A percentile compares a stretch with the other conserved stretches of the same genome.
Conservation (phyloP, 1,284 basidiomycete genomes). For the Leucoagaricus sp. region DNA sequence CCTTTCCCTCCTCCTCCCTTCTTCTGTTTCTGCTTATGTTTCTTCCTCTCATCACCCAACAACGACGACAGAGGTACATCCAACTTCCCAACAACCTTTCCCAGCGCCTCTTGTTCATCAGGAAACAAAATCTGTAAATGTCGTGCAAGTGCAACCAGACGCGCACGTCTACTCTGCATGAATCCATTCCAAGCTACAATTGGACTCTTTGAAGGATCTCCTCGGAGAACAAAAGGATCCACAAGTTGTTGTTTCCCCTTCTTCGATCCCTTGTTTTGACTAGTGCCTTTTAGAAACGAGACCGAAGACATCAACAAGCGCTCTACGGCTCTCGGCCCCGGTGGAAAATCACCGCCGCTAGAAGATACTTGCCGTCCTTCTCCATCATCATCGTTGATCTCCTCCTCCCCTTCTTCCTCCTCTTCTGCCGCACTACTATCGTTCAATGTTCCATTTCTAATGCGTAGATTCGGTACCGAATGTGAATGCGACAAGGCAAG, state of each 20-base stretch:
- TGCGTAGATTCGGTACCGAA: conserved; percentile 7
- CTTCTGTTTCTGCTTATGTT: conserved; percentile 22
- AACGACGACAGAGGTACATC: conserved; percentile 4
- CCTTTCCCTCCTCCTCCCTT: not conserved
- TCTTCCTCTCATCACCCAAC: not conserved
- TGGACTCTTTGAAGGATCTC: not conserved
- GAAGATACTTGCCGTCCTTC: not conserved
- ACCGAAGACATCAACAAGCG: not conserved
- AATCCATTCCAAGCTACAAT: not conserved
- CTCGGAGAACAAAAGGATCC: not conserved
- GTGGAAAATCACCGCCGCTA: not conserved
- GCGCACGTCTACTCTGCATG: conserved; percentile 39
- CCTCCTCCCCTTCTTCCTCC: no score
- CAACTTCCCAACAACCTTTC: conserved; percentile 34
- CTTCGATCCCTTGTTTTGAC: not conserved
- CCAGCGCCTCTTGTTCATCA: conserved; percentile 49
- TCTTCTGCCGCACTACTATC: not conserved
- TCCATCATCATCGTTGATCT: no score
- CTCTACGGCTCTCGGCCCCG: not conserved
- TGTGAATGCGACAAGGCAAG: conserved; percentile 4
- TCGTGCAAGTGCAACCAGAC: conserved; percentile 53
- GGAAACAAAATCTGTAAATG: conserved; percentile 61
- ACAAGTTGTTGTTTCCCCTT: not conserved
- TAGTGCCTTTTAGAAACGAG: not conserved
- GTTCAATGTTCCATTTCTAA: not conserved